These are phyloP conservation scores for Penicillium macrosclerotiorum DNA, from an alignment of 495 filamentous ascomycete genomes.

Conservation along the genomic window DNA sequence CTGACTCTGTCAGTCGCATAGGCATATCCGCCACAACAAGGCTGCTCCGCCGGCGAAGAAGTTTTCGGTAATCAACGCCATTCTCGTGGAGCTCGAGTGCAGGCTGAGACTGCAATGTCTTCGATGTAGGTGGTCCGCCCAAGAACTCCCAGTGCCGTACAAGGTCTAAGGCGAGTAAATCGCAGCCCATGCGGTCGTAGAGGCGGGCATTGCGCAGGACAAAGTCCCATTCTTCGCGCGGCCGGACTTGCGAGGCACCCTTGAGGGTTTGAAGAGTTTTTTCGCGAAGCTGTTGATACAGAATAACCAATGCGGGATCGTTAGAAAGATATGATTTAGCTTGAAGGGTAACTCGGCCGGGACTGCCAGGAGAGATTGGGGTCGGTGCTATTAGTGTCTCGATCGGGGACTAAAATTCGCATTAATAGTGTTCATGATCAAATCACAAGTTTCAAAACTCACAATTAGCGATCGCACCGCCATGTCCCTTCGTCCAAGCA, in stretches of 20 bases:
- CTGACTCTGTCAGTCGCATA: conserved; percentile 17
- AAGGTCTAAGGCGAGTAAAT: conserved; percentile 80
- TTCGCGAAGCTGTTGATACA: conserved; percentile 84
- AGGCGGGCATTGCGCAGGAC: conserved; percentile 83
- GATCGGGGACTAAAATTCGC: conserved; percentile 64
- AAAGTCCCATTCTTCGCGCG: conserved; percentile 82
- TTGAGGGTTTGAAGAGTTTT: conserved; percentile 82
- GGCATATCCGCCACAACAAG: conserved; percentile 81
- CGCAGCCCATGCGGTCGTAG: conserved; percentile 94
- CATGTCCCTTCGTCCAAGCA: conserved; percentile 78
- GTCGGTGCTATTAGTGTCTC: conserved; percentile 59
- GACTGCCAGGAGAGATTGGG: conserved; percentile 44
- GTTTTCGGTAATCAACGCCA: conserved; percentile 58
- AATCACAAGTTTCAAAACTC: conserved; percentile 8
- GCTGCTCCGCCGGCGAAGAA: conserved; percentile 70
- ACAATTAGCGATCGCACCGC: conserved; percentile 80
- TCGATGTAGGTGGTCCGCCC: conserved; percentile 31
- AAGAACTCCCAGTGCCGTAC: conserved; percentile 90
- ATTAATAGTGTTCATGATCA: conserved; percentile 5
- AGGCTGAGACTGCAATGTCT: conserved; percentile 18
- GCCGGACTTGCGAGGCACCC: conserved; percentile 78
- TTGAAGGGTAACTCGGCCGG: conserved; percentile 51
- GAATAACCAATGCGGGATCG: conserved; percentile 81
- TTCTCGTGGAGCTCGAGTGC: conserved; percentile 36
- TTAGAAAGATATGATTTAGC: conserved; percentile 81